Conservation (phyloP, 768 basidiomycete genomes). For the Brasilioporus rufonigricans region DNA sequence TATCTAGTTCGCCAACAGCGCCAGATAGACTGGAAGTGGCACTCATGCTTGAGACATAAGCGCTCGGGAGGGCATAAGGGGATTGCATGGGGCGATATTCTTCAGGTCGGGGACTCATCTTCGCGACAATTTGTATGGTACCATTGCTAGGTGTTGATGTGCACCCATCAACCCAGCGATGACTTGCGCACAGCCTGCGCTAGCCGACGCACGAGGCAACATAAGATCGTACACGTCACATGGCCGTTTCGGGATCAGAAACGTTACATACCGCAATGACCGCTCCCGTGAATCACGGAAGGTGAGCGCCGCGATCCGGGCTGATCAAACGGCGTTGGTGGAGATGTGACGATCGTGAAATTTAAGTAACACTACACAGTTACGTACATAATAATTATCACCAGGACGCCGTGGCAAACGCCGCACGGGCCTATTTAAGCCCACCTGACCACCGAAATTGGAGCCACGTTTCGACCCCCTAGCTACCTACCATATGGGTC, state of each 20-base stretch:
- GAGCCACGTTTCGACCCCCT: slow-evolving; percentile 8
- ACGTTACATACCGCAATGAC: slow-evolving; percentile 22
- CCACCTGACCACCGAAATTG: slow-evolving; percentile 14
- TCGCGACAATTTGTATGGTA: slow-evolving; percentile 29
- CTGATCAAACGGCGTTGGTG: slow-evolving; percentile 25
- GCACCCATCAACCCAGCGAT: slow-evolving; percentile 28
- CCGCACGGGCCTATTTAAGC: slow-evolving; percentile 8
- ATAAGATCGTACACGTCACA: slow-evolving; percentile 30
- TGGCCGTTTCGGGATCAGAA: slow-evolving; percentile 29
- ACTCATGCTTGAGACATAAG: slow-evolving; percentile 45
- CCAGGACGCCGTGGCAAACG: slow-evolving; percentile 9
- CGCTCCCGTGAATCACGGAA: slow-evolving; percentile 26
- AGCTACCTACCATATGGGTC: slow-evolving; percentile 10
- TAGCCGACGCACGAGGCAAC: slow-evolving; percentile 31
- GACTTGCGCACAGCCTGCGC: slow-evolving; percentile 25
- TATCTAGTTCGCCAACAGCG: slow-evolving; percentile 57
- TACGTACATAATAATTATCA: slow-evolving; percentile 23
- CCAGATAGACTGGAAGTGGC: slow-evolving; percentile 52
- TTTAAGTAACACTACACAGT: slow-evolving; percentile 7
- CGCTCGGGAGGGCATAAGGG: slow-evolving; percentile 30
- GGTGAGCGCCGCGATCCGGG: slow-evolving; percentile 22
- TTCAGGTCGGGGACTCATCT: slow-evolving; percentile 36
- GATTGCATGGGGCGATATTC: slow-evolving; percentile 32
- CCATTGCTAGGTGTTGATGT: slow-evolving; percentile 18
- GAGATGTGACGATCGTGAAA: slow-evolving; percentile 22